These are phyloP conservation scores for Saccharomyces jurei DNA, from an alignment of 805 yeast species.

Conservation along the genomic window DNA sequence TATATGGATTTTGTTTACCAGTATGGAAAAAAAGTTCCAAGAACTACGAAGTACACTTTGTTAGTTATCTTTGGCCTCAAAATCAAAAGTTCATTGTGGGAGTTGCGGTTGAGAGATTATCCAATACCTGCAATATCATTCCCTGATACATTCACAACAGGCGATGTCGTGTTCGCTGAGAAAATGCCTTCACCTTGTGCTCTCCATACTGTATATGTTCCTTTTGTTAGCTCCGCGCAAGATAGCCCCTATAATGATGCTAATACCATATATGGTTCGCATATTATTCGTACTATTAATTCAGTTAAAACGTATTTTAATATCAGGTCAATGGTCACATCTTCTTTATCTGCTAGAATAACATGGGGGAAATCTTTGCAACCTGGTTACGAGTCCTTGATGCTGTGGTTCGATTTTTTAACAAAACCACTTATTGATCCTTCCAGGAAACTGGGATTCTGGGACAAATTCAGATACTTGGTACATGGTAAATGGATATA, in stretches of 20 bases:
- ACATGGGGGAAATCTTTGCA: constrained; percentile 60
- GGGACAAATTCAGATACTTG: constrained; percentile 58
- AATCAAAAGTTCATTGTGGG: constrained; percentile 37
- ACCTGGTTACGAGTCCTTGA: constrained; percentile 51
- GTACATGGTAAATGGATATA: constrained; percentile 47
- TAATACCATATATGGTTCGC: constrained; percentile 50
- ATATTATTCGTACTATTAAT: constrained; percentile 54
- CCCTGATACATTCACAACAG: constrained; percentile 31
- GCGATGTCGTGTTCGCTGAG: constrained; percentile 53
- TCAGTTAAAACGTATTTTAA: constrained; percentile 51
- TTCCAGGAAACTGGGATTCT: constrained; percentile 55
- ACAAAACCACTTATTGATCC: constrained; percentile 66
- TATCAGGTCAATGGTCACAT: constrained; percentile 37
- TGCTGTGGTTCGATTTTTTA: constrained; percentile 57
- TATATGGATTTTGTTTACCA: constrained; percentile 32
- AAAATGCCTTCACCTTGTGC: constrained; percentile 39
- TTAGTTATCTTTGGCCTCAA: constrained; percentile 42
- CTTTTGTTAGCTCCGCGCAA: constrained; percentile 46
- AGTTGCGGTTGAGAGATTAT: constrained; percentile 44
- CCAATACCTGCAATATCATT: constrained; percentile 51
- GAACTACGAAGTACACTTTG: constrained; percentile 43
- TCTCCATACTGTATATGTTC: constrained; percentile 44
- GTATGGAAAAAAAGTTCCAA: constrained; percentile 48
- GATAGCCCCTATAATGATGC: constrained; percentile 24
- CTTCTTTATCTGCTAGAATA: constrained; percentile 42